phyloP scores from a whole-genome alignment of 2,329 filamentous ascomycete species.

The Bertia moriformis region DNA sequence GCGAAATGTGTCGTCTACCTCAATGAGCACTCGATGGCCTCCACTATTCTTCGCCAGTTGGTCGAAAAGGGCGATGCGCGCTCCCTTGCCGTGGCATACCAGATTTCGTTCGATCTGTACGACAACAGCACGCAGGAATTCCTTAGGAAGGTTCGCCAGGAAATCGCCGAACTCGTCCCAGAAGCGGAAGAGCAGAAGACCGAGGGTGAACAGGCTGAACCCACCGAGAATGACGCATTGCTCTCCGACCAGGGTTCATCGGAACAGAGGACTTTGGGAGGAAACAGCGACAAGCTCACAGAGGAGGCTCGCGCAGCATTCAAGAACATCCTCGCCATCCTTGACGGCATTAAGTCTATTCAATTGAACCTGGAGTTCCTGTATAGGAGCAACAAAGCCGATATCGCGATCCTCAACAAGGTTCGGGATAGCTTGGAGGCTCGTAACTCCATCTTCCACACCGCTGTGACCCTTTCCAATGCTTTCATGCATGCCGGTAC shows the following conservation, averaged over 20 bases:
- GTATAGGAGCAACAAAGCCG: constrained; percentile 86
- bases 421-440: constrained; percentile 90
- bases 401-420: constrained; percentile 86
- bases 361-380: constrained; percentile 92
- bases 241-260: constrained; percentile 23
- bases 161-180: constrained; percentile 46
- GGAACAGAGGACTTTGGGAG: constrained; percentile 11
- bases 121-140: constrained; percentile 99
- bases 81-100: constrained; percentile 77
- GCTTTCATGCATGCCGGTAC: constrained; percentile 99
- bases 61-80: constrained; percentile 66
- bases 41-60: constrained; percentile 68
- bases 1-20: constrained; percentile 95
- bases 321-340: constrained; percentile 49
- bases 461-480: constrained; percentile 90
- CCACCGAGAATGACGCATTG: constrained; percentile 21
- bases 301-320: constrained; percentile 41
- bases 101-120: constrained; percentile 95
- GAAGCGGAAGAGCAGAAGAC: constrained; percentile 25
- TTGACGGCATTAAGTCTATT: constrained; percentile 86
- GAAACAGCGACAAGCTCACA: constrained; percentile 13
- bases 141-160: constrained; percentile 71
- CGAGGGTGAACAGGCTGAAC: constrained; percentile 33
- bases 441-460: constrained; percentile 96
- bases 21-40: constrained; percentile 80